Base-by-base conservation (phyloP, 805 yeast genomes). In the Metschnikowia reukaufii region DNA sequence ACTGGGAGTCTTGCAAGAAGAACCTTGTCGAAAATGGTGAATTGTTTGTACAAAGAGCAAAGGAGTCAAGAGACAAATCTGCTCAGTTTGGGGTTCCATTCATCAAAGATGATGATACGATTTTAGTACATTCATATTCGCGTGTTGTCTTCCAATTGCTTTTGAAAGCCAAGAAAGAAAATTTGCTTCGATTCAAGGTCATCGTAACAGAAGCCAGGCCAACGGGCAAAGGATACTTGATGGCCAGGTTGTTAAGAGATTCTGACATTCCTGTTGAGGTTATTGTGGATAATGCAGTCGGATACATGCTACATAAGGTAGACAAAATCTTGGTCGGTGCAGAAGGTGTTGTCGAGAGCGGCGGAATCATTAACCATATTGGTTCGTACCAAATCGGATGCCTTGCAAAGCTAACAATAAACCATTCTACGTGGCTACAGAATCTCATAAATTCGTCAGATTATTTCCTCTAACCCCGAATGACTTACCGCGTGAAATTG, bases 331-430 rank as follows among this genome's bases (percentile, higher is more conserved):
- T 94, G 54, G 94, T 94, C 55, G 99, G 99, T 45, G 99, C 99
- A 1, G 99, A 94, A 68, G 99, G 99, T 56, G 99, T 94, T 3
- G 96, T 96, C 3, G 99, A 94, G 71, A 86, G 95, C 64, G 99
- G 99, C 47, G 99, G 99, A 29, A 89, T 95, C 39, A 92, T 94
- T 56, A 94, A 94, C 67, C 91, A 87, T 56, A 84, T 94, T 51
- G 99, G 99, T 5, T 84, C 96, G 1, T 94, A 88, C 66, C 97
- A 94, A 61, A 85, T 92, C 40, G 97, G 97, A 33, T 92, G 94
- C 38, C 70, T 94, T 48, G 96, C 98, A 2, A 85, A 57, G 83
- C 86, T 49, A 87, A 96, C 50, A 86, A 89, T 63, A 92, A 89
- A 64, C 99, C 98, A 4, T 79, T 94, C 38, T 94, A 91, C 58